Percentiles rank a stretch among this genome's conserved stretches.
Evolutionary conservation across 495 filamentous ascomycete genomes (phyloP).

Genomic region (Penicillium parvum): DNA sequence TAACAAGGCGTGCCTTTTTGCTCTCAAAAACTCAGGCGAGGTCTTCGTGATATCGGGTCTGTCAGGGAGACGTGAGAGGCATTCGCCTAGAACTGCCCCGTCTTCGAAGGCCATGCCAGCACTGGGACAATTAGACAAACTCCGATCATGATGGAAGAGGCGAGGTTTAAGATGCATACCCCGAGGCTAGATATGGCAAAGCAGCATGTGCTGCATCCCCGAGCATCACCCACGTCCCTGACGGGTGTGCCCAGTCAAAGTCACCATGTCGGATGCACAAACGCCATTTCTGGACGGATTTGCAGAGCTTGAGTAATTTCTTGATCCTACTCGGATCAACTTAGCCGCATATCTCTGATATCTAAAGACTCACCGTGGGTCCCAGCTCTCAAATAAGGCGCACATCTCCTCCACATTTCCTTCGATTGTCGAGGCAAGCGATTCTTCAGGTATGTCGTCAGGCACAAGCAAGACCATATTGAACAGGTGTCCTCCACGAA

Average conservation of each 20-base stretch:
- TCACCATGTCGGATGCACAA: constrained; percentile 53
- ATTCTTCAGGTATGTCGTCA: constrained; percentile 59
- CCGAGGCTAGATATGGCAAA: constrained; percentile 54
- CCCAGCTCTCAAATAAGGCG: constrained; percentile 56
- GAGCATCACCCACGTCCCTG: constrained; percentile 52
- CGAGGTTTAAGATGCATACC: constrained; percentile 16
- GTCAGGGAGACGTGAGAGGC: constrained; percentile 35
- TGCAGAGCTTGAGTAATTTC: constrained; percentile 34
- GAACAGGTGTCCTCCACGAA: constrained; percentile 55
- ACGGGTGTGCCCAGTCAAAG: constrained; percentile 53
- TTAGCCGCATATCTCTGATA: not conserved
- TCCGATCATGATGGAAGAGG: not conserved
- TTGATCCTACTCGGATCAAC: constrained; percentile 18
- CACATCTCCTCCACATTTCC: constrained; percentile 67
- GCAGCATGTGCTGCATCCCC: constrained; percentile 64
- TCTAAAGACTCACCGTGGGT: constrained; percentile 41
- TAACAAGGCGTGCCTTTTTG: constrained; percentile 36
- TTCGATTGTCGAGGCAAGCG: constrained; percentile 38
- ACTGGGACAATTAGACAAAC: constrained; percentile 18
- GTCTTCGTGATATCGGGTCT: constrained; percentile 18
- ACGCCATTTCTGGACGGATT: constrained; percentile 61
- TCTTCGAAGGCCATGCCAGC: constrained; percentile 49
- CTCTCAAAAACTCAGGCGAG: constrained; percentile 20
- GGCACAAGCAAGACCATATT: constrained; percentile 68
- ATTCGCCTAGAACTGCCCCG: constrained; percentile 47